Evolutionary conservation across 2,329 filamentous ascomycete genomes (phyloP), one percentile per base, ranked within the genome.

Genomic region (Xylariaceae sp.): DNA sequence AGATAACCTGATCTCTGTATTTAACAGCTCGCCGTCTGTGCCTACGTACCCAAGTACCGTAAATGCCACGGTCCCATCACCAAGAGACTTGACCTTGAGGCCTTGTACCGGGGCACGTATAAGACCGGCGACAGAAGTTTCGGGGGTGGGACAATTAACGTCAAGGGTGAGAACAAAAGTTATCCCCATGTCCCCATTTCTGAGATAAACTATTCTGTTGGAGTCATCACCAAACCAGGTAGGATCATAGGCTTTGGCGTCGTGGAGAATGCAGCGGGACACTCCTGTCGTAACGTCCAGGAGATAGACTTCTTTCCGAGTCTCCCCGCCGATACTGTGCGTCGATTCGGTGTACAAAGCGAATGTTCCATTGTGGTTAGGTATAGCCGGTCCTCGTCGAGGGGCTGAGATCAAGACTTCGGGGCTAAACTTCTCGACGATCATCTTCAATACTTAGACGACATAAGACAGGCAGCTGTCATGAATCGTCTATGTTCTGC

Each of bases 341-440:
- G 71, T 72, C 5, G 74, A 72, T 41, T 79, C 64, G 16, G 75
- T 76, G 64, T 75, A 75, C 36, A 81, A 65, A 6, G 76, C 71
- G 11, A 74, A 72, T 4, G 76, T 71, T 51, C 78, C 76, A 53
- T 74, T 73, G 19, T 73, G 67, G 52, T 74, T 77, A 7, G 76
- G 74, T 6, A 79, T 69, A 1, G 73, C 75, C n/a, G 69, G 58
- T 19, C 67, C 65, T 28, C 71, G 67, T 26, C 66, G 67, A 33
- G 73, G 71, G 3, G 65, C 64, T 29, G 59, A 67, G 39, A 74
- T 62, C 39, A 76, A 63, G 4, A 63, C 52, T 59, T 76, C 72
- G 9, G 73, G 67, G 14, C 72, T 75, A 54, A 75, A 64, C 29
- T 69, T 67, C 37, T 56, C 46, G 24, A 58, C 31, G 17, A 61